These are phyloP conservation scores for Emydomyces testavorans DNA, from an alignment of 2,329 filamentous ascomycete genomes.

Conservation along the genomic window DNA sequence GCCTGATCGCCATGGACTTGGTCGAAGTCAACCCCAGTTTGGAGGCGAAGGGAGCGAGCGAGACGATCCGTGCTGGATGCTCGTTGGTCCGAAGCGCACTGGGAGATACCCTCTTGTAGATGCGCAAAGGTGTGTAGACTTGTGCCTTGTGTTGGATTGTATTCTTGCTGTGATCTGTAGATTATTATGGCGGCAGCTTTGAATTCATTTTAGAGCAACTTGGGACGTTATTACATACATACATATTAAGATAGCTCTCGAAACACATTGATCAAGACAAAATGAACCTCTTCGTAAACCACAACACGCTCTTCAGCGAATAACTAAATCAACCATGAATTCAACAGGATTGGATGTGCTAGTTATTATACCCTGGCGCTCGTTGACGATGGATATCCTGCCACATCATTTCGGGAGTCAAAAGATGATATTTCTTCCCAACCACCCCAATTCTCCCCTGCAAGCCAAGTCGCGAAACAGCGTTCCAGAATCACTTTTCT, in stretches of 20 bases:
- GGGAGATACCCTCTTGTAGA: constrained; percentile 75
- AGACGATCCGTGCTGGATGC: constrained; percentile 83
- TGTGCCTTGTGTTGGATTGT: background rate
- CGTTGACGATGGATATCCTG: constrained; percentile 4
- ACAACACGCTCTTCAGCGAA: no score
- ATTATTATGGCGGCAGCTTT: constrained; percentile 6
- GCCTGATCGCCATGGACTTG: constrained; percentile 65
- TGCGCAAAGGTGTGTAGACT: no score
- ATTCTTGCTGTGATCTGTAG: constrained; percentile 1
- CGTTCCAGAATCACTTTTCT: background rate
- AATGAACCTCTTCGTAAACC: background rate
- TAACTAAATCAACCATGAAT: no score
- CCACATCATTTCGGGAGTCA: constrained; percentile 9
- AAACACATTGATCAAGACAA: background rate
- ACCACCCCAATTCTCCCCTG: constrained; percentile 7
- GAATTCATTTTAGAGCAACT: background rate
- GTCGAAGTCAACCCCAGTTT: constrained; percentile 71
- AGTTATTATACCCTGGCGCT: background rate
- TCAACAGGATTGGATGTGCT: background rate
- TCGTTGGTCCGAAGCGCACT: constrained; percentile 83
- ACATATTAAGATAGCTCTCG: no score
- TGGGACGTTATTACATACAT: no score
- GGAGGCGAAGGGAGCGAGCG: constrained; percentile 57
- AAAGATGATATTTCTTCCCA: constrained; percentile 3
- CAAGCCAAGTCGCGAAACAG: background rate